A percentile compares a stretch with the other conserved stretches of the same genome.
phyloP scores from a whole-genome alignment of 75 land plant species.

The Selaginella moellendorffii region DNA sequence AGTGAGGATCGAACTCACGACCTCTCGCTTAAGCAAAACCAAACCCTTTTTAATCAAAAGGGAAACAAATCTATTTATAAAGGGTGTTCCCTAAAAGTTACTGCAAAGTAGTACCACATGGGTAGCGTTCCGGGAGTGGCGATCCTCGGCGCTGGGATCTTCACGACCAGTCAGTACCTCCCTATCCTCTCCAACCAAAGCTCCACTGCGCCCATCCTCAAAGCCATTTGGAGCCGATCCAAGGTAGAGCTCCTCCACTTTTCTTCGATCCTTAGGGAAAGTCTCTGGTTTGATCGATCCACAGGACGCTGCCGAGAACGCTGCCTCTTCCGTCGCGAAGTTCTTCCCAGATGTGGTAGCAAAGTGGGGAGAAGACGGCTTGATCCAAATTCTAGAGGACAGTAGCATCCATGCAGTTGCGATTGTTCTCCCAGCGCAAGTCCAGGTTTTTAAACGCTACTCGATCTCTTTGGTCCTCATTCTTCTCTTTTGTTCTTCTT shows the following conservation, averaged over 20 bases:
- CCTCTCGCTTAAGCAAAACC: too few relatives aligned
- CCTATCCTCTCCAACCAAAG: background rate
- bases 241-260: background rate
- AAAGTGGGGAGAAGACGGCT: conserved; percentile 78
- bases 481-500: background rate
- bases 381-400: conserved; percentile 54
- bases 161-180: background rate
- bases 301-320: conserved; percentile 2
- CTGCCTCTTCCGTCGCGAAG: conserved; percentile 32
- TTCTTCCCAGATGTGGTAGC: conserved; percentile 50
- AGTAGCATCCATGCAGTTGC: conserved; percentile 58
- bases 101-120: too few relatives aligned
- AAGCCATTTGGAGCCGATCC: background rate
- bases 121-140: background rate
- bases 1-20: too few relatives aligned
- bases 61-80: too few relatives aligned
- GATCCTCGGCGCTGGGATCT: background rate
- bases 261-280: background rate
- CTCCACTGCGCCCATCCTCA: background rate
- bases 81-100: too few relatives aligned
- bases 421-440: conserved; percentile 79
- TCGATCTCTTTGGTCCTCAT: too few relatives aligned
- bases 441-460: conserved; percentile 39
- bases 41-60: too few relatives aligned
- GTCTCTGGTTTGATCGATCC: too few relatives aligned